These are phyloP conservation scores for Gracilariopsis chorda DNA, from an alignment of 23 red algal genomes.

Conservation along the genomic window DNA sequence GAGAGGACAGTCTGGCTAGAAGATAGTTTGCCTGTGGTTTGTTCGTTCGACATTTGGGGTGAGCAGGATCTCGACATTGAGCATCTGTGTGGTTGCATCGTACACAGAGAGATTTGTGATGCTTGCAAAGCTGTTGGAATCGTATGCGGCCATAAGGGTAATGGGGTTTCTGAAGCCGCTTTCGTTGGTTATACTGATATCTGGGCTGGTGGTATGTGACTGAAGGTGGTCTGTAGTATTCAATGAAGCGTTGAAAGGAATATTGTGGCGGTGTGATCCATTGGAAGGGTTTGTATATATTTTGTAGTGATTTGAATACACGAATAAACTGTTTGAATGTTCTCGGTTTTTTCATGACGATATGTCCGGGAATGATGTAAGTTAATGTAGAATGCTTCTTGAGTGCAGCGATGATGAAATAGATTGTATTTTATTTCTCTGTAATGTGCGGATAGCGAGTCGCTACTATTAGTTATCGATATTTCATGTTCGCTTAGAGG, in stretches of 20 bases:
- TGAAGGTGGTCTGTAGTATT: no score
- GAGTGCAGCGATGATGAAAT: background rate
- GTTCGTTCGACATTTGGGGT: background rate
- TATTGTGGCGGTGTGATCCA: no score
- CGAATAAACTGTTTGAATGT: no score
- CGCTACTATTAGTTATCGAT: background rate
- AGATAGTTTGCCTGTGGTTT: background rate
- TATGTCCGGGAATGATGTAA: background rate
- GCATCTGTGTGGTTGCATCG: background rate
- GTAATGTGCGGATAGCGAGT: background rate
- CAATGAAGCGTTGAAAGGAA: no score
- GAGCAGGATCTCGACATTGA: background rate
- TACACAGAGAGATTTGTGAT: background rate
- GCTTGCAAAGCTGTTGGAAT: background rate
- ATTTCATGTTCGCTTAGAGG: background rate
- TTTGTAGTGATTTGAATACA: no score
- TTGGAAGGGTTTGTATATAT: no score
- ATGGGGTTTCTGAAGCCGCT: background rate
- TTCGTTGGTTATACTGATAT: background rate
- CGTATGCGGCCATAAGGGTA: background rate
- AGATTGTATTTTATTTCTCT: background rate
- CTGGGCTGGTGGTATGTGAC: no score
- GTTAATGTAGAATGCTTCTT: background rate
- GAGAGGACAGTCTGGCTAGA: background rate
- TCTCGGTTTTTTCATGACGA: background rate